A percentile compares a stretch with the other conserved stretches of the same genome.
phyloP scores from a whole-genome alignment of 768 basidiomycete genomes.

The Boletus reticulatus region DNA sequence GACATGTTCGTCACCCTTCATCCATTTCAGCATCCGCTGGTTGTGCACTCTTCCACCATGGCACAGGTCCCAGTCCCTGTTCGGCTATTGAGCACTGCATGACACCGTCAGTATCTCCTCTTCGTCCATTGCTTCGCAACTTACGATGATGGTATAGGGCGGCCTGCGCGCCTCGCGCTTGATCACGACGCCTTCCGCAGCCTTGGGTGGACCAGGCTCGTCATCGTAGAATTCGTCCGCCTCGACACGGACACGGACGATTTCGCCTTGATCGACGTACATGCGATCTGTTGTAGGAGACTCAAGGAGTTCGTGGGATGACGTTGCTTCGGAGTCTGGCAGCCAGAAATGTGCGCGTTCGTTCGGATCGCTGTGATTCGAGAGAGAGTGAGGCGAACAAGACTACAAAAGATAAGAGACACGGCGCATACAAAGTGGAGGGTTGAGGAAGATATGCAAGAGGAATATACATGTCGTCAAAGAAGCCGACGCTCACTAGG shows the following conservation, averaged over 20 bases:
- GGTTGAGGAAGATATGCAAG: constrained; percentile 77
- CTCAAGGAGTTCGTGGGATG: constrained; percentile 63
- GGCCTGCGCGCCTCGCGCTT: constrained; percentile 42
- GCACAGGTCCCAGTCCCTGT: constrained; percentile 73
- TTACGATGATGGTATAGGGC: too few relatives aligned
- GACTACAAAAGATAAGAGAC: background rate
- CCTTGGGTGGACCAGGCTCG: constrained; percentile 81
- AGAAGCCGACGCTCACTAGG: constrained; percentile 85
- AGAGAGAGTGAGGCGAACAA: background rate
- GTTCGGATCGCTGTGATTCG: constrained; percentile 63
- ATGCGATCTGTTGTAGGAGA: constrained; percentile 63
- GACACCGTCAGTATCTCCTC: background rate
- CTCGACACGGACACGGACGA: constrained; percentile 76
- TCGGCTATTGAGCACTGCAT: constrained; percentile 81
- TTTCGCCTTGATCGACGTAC: constrained; percentile 78
- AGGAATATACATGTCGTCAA: constrained; percentile 91
- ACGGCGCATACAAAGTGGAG: constrained; percentile 62
- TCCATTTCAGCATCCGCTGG: constrained; percentile 42
- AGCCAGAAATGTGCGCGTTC: constrained; percentile 86
- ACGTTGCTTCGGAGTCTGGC: constrained; percentile 53
- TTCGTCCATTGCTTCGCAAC: background rate
- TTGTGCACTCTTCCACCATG: constrained; percentile 68
- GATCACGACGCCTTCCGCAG: constrained; percentile 62
- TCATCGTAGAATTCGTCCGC: constrained; percentile 83
- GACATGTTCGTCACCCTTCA: constrained; percentile 28